Percentiles rank a stretch among this genome's conserved stretches.
Evolutionary conservation across 345 rosid species (phyloP).

Genomic region (Syzygium aqueum): DNA sequence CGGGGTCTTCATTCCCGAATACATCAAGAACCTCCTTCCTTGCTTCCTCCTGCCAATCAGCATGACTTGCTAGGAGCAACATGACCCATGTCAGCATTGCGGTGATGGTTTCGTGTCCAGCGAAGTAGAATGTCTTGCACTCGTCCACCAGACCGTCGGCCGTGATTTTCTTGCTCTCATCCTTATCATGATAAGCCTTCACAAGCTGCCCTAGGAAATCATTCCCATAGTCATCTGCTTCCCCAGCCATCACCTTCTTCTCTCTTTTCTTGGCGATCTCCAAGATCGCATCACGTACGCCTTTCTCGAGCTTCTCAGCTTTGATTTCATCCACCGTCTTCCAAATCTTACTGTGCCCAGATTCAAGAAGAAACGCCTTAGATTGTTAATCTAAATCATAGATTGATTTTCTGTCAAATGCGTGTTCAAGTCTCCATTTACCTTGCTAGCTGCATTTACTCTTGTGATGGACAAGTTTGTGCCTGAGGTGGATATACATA

Average conservation of each 20-base stretch:
- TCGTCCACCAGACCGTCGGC: neutral
- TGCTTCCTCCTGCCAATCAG: constrained; percentile 25
- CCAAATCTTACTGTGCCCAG: neutral
- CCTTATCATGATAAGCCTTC: neutral
- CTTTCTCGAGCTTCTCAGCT: neutral
- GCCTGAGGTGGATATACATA: neutral
- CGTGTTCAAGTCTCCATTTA: neutral
- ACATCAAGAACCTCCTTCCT: constrained; percentile 10
- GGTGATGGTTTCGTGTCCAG: neutral
- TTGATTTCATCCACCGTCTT: neutral
- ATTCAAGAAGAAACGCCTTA: neutral
- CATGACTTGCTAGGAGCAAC: constrained; percentile 15
- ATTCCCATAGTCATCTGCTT: neutral
- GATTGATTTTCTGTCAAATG: neutral
- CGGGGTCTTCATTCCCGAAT: neutral
- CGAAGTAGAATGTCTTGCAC: neutral
- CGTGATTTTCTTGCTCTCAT: neutral
- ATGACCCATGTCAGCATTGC: constrained; percentile 16
- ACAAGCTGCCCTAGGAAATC: neutral
- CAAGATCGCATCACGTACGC: neutral
- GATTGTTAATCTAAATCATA: neutral
- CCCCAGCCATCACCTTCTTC: neutral
- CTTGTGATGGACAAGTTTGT: neutral
- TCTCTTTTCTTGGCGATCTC: constrained; percentile 3
- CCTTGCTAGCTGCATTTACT: neutral